Conservation (phyloP, 106 monocot species). For the Dendrobium nobile region DNA sequence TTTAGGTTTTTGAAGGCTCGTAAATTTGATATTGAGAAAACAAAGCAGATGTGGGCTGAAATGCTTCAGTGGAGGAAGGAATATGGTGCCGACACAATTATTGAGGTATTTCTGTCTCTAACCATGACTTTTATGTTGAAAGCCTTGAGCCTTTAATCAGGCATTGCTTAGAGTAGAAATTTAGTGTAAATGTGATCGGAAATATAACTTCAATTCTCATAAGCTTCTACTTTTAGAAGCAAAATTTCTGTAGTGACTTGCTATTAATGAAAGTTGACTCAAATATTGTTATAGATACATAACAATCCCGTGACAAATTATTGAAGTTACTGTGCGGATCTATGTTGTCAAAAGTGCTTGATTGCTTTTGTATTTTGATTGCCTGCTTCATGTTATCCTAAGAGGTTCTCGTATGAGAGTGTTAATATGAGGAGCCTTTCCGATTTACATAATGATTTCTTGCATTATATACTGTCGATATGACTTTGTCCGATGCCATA, state of each 20-base stretch:
- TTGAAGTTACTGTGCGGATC: neutral
- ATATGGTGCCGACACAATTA: conserved; percentile 37
- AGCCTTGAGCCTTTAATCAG: neutral
- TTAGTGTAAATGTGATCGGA: neutral
- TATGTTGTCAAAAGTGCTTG: neutral
- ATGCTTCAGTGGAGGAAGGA: conserved; percentile 55
- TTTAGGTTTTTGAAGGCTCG: conserved; percentile 41
- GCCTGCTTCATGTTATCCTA: neutral
- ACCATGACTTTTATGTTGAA: neutral
- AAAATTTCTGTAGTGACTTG: neutral
- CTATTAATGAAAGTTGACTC: neutral
- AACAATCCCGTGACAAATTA: neutral
- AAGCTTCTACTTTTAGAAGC: neutral
- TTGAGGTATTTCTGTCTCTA: conserved; percentile 24
- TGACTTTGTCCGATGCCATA: neutral
- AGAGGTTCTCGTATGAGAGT: neutral
- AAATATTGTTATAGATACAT: neutral
- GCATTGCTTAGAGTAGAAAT: neutral
- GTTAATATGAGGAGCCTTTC: neutral
- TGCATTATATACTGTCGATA: neutral
- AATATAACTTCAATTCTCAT: neutral
- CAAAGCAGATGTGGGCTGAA: conserved; percentile 58
- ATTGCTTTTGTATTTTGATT: neutral
- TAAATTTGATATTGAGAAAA: conserved; percentile 43
- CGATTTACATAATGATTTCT: neutral